Evolutionary conservation across 169 alveolate species (phyloP), one percentile per base, ranked within the genome.

Genomic region (Plasmodium reichenowi): DNA sequence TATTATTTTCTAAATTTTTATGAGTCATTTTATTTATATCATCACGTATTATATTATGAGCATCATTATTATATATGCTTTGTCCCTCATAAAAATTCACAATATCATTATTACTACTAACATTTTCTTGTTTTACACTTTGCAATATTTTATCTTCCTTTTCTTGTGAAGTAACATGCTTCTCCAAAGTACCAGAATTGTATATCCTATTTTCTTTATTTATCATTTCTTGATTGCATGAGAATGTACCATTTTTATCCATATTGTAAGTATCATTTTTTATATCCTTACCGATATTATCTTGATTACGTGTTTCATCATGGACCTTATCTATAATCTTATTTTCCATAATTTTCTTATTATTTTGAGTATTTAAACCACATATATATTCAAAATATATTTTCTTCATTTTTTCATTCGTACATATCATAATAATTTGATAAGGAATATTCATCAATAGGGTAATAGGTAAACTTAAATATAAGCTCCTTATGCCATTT

Each of bases 381-480:
- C 67, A 45, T 48, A 56, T 56, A 62, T 74, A 66, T 13, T 90
- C 83, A 17, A 91, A 80, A 56, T 95, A 64, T 60, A 56, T 17
- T 38, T 93, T 80, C 93, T 97, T 98, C 83, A 98, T 59, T 83
- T 94, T 94, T 83, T 98, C 99, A 93, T 98, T 98, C 10, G 96
- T 93, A 56, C 98, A 87, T 45, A 98, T 98, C 72, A 98, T 95
- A 38, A 97, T 68, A 10, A 98, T 98, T 15, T 98, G 97, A 78
- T 95, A 96, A 7, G 99, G 99, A 2, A 97, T 92, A 74, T 98
- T 98, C 99, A 98, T 97, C 22, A 97, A 88, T 66, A 97, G 71
- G 50, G 99, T 98, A 17, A 98, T 95, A 22, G 99, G 99, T 17
- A 97, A 93, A 54, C 98, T 95, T 71, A 99, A 87, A 88, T 92